These are phyloP conservation scores for Citrus inodora DNA, from an alignment of 345 rosid species.

Conservation along the genomic window DNA sequence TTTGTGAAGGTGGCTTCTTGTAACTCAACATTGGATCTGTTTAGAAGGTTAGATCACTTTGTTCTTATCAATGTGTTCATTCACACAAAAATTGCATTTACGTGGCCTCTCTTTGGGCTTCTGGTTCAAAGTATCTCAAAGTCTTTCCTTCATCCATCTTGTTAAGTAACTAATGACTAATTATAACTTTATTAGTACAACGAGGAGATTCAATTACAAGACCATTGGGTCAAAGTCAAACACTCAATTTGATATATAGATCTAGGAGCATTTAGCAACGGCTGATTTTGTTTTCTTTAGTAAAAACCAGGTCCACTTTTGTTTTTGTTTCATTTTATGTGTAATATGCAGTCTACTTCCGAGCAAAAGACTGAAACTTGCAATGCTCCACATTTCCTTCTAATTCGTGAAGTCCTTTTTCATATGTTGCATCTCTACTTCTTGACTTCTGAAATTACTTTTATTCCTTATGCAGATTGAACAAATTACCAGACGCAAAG, in stretches of 20 bases:
- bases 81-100: neutral
- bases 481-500: conserved; percentile 56
- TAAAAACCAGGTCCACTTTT: too few species aligned
- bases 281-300: neutral
- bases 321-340: neutral
- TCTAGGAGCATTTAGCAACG: neutral
- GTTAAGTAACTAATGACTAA: neutral
- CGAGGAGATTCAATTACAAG: neutral
- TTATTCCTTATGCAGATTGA: conserved; percentile 48
- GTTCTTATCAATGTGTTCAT: neutral
- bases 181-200: neutral
- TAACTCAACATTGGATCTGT: conserved; percentile 64
- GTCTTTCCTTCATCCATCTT: neutral
- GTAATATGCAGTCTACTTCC: neutral
- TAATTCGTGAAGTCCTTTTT: neutral
- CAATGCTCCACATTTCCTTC: neutral
- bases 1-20: conserved; percentile 76
- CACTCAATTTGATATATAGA: neutral
- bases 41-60: conserved; percentile 49
- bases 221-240: neutral
- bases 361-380: neutral
- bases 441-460: conserved; percentile 5
- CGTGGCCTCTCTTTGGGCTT: neutral
- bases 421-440: neutral
- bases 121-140: neutral